Base-by-base conservation (phyloP, 129 eudicot genomes). In the Arctium minus region DNA sequence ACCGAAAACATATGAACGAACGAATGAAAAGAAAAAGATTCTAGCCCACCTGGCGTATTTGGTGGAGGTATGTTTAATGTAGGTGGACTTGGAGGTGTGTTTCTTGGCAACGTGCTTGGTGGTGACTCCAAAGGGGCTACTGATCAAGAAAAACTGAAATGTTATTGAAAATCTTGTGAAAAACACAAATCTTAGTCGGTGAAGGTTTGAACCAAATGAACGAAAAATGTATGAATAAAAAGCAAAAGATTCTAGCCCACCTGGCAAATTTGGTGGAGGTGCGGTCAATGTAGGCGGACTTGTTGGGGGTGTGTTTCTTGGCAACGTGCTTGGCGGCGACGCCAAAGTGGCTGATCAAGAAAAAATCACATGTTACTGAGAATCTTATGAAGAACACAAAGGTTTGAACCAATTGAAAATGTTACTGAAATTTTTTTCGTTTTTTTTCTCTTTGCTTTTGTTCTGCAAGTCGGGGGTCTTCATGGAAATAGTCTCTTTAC, bases 201-300 rank as follows among this genome's bases (percentile, higher is more conserved):
- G 8, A 40, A 22, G 27, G 27, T 22, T 22, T 22, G 27, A 22
- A 22, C 27, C 27, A 22, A 0, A 33, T 33, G 36, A 33, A 33
- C 36, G 3, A 33, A 33, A 2, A 33, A 33, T 33, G 3, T 33
- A 33, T 33, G 36, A 33, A 33, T 33, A 2, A 33, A 33, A 33
- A 33, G 36, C 36, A 33, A 33, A 44, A 44, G 50, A 44, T 44
- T 44, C 29, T 1, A 60, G 27, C 68, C 68, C 77, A 89, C 92
- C 90, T 82, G 87, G 88, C 33, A 79, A 81, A 78, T 65, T 73
- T 17, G 91, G 86, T 72, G 90, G 92, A 84, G 94, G 86, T 70
- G 29, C 37, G 44, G 87, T 80, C 48, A 73, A 4, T 56, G 77
- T 74, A 77, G 83, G 75, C 0, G 80, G 87, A 46, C 72, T 73